Percentiles rank a stretch among this genome's conserved stretches.
Conservation (phyloP, 768 basidiomycete genomes). For the Pleurotus platypus region DNA sequence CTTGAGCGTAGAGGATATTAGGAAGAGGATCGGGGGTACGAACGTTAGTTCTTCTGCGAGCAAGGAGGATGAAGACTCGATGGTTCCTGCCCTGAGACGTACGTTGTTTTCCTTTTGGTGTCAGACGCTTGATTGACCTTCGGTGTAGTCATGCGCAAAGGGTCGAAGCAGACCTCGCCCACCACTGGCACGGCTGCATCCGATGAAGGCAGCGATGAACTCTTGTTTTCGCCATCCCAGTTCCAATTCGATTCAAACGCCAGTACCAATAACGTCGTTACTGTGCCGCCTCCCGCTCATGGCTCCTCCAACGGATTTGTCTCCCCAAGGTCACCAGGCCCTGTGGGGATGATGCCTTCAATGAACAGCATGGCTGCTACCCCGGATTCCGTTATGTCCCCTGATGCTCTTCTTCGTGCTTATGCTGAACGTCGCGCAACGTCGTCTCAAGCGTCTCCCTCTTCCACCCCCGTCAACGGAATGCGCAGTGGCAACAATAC, state of each 20-base stretch:
- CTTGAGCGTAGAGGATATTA: constrained; percentile 60
- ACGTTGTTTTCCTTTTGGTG: constrained; percentile 23
- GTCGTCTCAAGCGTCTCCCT: background rate
- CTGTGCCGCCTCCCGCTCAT: constrained; percentile 13
- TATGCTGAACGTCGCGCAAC: constrained; percentile 47
- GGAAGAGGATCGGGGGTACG: constrained; percentile 30
- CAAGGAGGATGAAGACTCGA: constrained; percentile 40
- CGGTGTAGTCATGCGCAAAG: constrained; percentile 71
- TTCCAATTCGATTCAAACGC: constrained; percentile 1
- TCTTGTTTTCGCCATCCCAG: constrained; percentile 1
- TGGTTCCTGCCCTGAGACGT: constrained; percentile 70
- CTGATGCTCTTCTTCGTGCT: constrained; percentile 75
- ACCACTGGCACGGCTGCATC: constrained; percentile 8
- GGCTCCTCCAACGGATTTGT: constrained; percentile 11
- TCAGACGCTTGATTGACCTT: background rate
- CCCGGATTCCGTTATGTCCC: constrained; percentile 42
- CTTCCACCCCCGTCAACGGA: background rate
- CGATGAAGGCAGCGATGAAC: constrained; percentile 7
- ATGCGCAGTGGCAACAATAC: background rate
- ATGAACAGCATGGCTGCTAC: constrained; percentile 28
- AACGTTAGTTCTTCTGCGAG: constrained; percentile 11
- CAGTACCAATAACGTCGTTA: background rate
- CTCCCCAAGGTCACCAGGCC: constrained; percentile 1
- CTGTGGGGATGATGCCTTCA: constrained; percentile 23
- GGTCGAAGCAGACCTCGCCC: constrained; percentile 15